Conservation (phyloP, 768 basidiomycete genomes). For the Daedaleopsis sinensis region DNA sequence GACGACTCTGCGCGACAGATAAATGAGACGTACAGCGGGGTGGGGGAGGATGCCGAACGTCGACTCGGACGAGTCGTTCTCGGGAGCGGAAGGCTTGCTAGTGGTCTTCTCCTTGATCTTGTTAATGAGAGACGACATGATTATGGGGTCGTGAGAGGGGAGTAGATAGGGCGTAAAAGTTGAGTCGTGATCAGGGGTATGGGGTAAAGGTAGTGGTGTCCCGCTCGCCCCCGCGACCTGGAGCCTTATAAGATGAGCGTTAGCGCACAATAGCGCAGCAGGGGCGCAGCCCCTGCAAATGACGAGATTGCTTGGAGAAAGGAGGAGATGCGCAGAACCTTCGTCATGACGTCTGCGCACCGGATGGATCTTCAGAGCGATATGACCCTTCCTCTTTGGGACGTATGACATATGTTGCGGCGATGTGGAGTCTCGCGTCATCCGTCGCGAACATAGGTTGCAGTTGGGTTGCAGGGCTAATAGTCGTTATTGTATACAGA, state of each 20-base stretch:
- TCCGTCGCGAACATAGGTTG: background rate
- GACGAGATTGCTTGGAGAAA: conserved; percentile 14
- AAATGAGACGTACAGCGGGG: conserved; percentile 42
- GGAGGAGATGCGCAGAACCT: conserved; percentile 10
- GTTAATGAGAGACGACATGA: conserved; percentile 23
- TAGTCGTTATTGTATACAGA: conserved; percentile 17
- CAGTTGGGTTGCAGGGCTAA: background rate
- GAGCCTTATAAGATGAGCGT: background rate
- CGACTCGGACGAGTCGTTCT: conserved; percentile 35
- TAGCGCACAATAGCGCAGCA: background rate
- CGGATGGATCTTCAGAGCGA: conserved; percentile 11
- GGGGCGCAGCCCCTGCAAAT: conserved; percentile 7
- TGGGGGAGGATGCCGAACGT: conserved; percentile 59
- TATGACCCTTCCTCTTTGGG: background rate
- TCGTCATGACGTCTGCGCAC: conserved; percentile 18
- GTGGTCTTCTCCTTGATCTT: conserved; percentile 23
- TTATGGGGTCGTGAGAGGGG: background rate
- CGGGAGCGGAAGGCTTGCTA: conserved; percentile 2
- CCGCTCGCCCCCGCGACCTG: background rate
- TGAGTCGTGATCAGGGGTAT: background rate
- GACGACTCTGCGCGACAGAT: background rate
- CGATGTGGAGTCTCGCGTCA: too few species aligned
- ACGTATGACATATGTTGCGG: background rate
- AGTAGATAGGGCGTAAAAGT: background rate
- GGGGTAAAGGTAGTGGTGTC: background rate